Conservation (phyloP, 1,139 yeast genomes). For the Hyphopichia burtonii region DNA sequence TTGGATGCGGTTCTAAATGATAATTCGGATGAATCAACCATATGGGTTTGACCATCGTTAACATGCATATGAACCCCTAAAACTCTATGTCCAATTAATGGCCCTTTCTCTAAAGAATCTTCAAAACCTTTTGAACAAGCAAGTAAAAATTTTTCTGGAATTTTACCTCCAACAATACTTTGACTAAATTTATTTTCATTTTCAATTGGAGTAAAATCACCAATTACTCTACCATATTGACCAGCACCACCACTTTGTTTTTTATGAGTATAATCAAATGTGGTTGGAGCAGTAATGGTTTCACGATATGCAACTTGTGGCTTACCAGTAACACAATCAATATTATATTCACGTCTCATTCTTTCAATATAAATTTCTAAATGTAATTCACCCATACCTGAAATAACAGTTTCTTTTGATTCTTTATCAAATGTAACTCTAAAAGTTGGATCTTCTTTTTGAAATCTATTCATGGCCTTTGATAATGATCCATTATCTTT, state of each 20-base stretch:
- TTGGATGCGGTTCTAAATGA: constrained; percentile 92
- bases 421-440: constrained; percentile 88
- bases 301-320: constrained; percentile 99
- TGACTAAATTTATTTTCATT: constrained; percentile 76
- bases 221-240: constrained; percentile 96
- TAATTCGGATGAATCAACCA: constrained; percentile 94
- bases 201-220: constrained; percentile 66
- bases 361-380: constrained; percentile 96
- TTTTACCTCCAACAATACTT: constrained; percentile 94
- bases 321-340: constrained; percentile 92
- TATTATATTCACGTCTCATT: constrained; percentile 95
- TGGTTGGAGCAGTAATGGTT: constrained; percentile 69
- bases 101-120: constrained; percentile 95
- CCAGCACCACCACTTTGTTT: constrained; percentile 99
- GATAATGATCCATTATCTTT: constrained; percentile 86
- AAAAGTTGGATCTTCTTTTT: constrained; percentile 98
- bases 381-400: constrained; percentile 99
- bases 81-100: constrained; percentile 91
- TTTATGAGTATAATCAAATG: constrained; percentile 94
- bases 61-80: constrained; percentile 91
- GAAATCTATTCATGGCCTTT: constrained; percentile 95
- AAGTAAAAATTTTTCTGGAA: constrained; percentile 88
- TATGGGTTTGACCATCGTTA: constrained; percentile 96
- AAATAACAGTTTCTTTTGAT: constrained; percentile 91
- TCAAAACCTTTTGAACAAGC: constrained; percentile 97